These are phyloP conservation scores for Fusarium domesticum DNA, from an alignment of 2,329 filamentous ascomycete species.

Conservation along the genomic window DNA sequence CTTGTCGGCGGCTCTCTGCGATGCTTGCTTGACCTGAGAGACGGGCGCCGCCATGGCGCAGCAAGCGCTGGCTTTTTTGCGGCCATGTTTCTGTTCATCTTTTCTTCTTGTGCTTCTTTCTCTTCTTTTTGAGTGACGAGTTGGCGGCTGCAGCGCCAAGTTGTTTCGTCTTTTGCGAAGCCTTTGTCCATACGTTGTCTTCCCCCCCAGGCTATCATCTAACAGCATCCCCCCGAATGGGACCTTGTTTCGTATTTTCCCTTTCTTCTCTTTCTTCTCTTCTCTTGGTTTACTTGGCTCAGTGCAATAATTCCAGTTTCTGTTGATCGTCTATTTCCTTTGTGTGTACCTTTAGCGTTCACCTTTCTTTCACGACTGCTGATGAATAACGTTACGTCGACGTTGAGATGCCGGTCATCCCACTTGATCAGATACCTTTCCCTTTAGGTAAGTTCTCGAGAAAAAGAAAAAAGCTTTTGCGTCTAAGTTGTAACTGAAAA, in stretches of 20 bases:
- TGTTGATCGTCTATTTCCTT: constrained; percentile 3
- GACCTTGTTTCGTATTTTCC: constrained; percentile 16
- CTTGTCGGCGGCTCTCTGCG: neutral
- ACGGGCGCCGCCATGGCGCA: no score
- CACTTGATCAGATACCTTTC: constrained; percentile 26
- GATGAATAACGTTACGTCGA: constrained; percentile 31
- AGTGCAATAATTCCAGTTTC: neutral
- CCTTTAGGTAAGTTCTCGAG: constrained; percentile 23
- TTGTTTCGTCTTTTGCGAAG: neutral
- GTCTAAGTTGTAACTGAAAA: constrained; percentile 3
- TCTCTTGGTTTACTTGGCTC: constrained; percentile 1
- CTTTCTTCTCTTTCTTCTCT: constrained; percentile 12
- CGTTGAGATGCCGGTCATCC: constrained; percentile 39
- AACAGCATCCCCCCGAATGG: no score
- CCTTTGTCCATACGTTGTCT: neutral
- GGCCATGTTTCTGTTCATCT: neutral
- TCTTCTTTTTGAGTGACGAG: neutral
- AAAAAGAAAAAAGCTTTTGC: no score
- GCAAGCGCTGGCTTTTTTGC: neutral
- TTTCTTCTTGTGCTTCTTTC: neutral
- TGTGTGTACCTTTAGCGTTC: constrained; percentile 4
- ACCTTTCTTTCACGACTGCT: constrained; percentile 19
- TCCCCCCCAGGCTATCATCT: constrained; percentile 8
- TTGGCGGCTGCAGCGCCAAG: constrained; percentile 5
- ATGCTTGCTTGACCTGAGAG: neutral